Conservation (phyloP, 495 filamentous ascomycete genomes). For the Parathielavia appendiculata region DNA sequence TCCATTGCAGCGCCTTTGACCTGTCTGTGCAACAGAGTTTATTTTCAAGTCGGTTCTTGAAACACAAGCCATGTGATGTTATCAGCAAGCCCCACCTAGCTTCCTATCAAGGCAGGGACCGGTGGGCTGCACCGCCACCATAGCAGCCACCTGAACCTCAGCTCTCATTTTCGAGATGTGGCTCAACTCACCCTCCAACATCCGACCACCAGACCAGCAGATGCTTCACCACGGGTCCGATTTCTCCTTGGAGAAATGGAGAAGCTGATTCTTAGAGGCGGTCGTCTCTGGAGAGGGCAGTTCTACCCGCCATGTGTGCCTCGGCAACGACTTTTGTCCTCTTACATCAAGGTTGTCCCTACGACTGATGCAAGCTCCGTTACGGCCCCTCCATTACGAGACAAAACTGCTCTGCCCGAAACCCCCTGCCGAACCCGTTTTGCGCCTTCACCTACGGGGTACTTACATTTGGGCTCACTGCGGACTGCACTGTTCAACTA, state of each 20-base stretch:
- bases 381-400: background rate
- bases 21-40: background rate
- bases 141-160: background rate
- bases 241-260: constrained; percentile 3
- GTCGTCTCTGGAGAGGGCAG: background rate
- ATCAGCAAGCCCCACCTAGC: background rate
- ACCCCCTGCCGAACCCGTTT: constrained; percentile 83
- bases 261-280: background rate
- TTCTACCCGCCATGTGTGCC: background rate
- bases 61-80: background rate
- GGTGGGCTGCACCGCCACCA: background rate
- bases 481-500: constrained; percentile 92
- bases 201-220: background rate
- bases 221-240: background rate
- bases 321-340: background rate
- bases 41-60: background rate
- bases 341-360: background rate
- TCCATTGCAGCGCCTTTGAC: background rate
- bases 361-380: background rate
- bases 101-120: constrained; percentile 9
- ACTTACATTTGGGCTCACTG: constrained; percentile 85
- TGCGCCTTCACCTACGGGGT: constrained; percentile 91
- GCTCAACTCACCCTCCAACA: background rate
- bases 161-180: background rate
- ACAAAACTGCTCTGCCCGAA: constrained; percentile 42